Conservation (phyloP, 2,329 filamentous ascomycete genomes). For the Elsinoe arachidis region DNA sequence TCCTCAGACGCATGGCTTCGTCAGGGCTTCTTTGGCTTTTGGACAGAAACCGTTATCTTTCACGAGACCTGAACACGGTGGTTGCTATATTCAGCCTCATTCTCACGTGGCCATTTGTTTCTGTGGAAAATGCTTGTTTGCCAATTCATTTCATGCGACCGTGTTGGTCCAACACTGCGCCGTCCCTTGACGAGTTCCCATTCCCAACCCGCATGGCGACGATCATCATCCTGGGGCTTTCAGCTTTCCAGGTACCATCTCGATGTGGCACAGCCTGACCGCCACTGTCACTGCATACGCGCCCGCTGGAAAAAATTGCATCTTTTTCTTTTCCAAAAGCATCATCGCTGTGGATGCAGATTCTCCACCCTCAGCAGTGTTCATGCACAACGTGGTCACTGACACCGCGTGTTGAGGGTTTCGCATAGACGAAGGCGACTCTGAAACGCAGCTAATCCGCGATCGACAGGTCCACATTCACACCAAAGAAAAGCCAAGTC, state of each 20-base stretch:
- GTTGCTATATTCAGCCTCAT: background rate
- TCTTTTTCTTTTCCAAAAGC: too few species aligned
- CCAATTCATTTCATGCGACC: too few species aligned
- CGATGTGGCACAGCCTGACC: background rate
- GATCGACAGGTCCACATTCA: conserved; percentile 4
- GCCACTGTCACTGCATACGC: background rate
- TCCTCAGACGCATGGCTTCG: conserved; percentile 10
- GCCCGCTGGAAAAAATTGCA: background rate
- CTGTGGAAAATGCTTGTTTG: background rate
- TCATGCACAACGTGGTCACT: background rate
- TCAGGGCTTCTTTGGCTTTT: background rate
- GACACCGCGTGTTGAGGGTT: conserved; percentile 1
- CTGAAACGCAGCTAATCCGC: conserved; percentile 8
- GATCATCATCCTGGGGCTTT: background rate
- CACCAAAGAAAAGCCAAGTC: background rate
- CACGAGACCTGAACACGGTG: background rate
- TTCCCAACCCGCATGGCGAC: background rate
- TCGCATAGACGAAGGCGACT: conserved; percentile 1
- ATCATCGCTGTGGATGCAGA: too few species aligned
- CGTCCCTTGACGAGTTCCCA: background rate
- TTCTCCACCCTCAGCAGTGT: too few species aligned
- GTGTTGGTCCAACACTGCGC: background rate
- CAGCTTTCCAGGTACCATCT: background rate
- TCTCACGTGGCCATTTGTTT: background rate
- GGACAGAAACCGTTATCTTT: background rate